These are phyloP conservation scores for Lablab purpureus DNA, from an alignment of 306 rosid species.

Conservation along the genomic window DNA sequence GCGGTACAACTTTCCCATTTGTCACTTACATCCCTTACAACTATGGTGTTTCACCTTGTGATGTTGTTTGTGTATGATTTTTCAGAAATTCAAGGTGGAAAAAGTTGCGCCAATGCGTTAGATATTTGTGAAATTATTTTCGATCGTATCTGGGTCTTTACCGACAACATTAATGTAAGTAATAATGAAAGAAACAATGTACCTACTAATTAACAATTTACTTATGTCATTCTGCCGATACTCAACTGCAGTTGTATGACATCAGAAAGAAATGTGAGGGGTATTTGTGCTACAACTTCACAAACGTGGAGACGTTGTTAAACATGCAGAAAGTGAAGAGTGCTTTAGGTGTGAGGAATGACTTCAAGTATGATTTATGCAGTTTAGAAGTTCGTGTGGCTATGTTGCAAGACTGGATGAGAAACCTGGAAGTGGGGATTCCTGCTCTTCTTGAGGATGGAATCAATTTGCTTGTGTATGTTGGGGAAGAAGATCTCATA, in stretches of 20 bases:
- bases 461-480: slow-evolving; percentile 78
- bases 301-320: slow-evolving; percentile 68
- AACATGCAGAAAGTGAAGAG: slow-evolving; percentile 56
- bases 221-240: neutral
- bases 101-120: slow-evolving; percentile 56
- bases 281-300: slow-evolving; percentile 79
- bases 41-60: neutral
- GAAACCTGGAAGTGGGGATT: slow-evolving; percentile 78
- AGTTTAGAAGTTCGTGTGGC: slow-evolving; percentile 51
- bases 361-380: slow-evolving; percentile 55
- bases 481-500: slow-evolving; percentile 85
- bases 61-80: slow-evolving; percentile 27
- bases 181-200: neutral
- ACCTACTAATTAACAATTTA: neutral
- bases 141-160: slow-evolving; percentile 41
- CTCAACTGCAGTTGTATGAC: slow-evolving; percentile 74
- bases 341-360: slow-evolving; percentile 73
- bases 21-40: neutral
- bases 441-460: slow-evolving; percentile 91
- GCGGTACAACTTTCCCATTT: slow-evolving; percentile 55
- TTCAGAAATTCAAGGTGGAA: slow-evolving; percentile 65
- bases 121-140: slow-evolving; percentile 55
- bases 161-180: slow-evolving; percentile 68
- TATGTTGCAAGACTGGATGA: slow-evolving; percentile 78
- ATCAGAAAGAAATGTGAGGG: slow-evolving; percentile 83